Evolutionary conservation across 163 green algal genomes (phyloP).

Genomic region (Volvox carteri): DNA sequence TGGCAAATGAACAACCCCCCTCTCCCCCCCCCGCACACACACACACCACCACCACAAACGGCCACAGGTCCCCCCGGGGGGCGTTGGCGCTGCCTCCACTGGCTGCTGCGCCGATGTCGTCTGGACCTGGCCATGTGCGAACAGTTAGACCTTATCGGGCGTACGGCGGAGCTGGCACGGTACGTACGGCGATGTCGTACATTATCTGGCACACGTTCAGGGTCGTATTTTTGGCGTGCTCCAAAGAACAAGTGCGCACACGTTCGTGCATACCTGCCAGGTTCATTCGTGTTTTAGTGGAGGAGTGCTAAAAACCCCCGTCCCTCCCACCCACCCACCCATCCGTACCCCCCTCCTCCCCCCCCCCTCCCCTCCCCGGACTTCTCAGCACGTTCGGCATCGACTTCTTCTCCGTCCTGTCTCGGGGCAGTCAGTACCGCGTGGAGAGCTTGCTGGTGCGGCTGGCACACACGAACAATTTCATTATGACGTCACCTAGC

Average conservation of each 20-base stretch:
- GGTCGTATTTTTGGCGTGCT: too few species aligned
- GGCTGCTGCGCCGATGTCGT: slow-evolving; percentile 70
- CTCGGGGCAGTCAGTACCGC: slow-evolving; percentile 93
- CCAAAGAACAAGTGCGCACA: too few species aligned
- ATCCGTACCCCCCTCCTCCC: neutral
- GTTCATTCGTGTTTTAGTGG: too few species aligned
- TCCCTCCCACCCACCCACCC: neutral
- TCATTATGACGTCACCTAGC: slow-evolving; percentile 80
- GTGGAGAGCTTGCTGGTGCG: slow-evolving; percentile 92
- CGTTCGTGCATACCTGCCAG: too few species aligned
- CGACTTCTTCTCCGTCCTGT: slow-evolving; percentile 95
- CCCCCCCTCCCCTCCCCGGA: neutral
- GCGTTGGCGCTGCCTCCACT: slow-evolving; percentile 74
- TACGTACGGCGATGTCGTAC: neutral
- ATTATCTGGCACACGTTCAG: too few species aligned
- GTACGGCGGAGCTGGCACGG: slow-evolving; percentile 86
- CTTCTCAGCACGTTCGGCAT: slow-evolving; percentile 81
- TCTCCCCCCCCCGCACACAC: neutral
- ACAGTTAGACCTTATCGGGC: slow-evolving; percentile 90
- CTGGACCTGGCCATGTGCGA: slow-evolving; percentile 90
- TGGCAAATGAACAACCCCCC: neutral
- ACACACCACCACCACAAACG: neutral
- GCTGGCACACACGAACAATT: slow-evolving; percentile 93
- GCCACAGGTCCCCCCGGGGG: slow-evolving; percentile 61
- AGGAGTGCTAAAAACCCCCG: too few species aligned